Percentiles rank a stretch among this genome's conserved stretches.
These are phyloP conservation scores for Chalaropsis thielavioides DNA, from an alignment of 2,329 filamentous ascomycete species.

Conservation along the genomic window DNA sequence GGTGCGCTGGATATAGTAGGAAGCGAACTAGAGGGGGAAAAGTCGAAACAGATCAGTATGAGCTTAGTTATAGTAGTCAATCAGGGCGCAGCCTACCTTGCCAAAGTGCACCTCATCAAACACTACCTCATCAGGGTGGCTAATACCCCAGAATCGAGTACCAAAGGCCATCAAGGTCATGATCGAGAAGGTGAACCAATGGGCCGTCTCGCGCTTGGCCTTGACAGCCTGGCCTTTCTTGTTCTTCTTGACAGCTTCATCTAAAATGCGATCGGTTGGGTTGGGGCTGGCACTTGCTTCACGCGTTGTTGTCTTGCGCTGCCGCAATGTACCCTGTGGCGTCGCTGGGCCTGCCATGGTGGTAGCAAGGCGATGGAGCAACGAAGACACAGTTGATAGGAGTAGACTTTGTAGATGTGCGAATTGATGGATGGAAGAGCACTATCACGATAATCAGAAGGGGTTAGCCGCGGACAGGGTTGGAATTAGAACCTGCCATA, in stretches of 20 bases:
- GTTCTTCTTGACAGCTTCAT: slow-evolving; percentile 32
- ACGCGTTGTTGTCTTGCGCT: slow-evolving; percentile 35
- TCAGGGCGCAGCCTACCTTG: slow-evolving; percentile 51
- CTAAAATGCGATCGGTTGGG: slow-evolving; percentile 26
- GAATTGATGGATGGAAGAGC: neutral
- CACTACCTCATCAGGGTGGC: slow-evolving; percentile 88
- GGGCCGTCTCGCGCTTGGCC: slow-evolving; percentile 55
- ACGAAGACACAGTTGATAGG: neutral
- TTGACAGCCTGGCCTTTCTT: slow-evolving; percentile 22
- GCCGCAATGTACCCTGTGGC: slow-evolving; percentile 45
- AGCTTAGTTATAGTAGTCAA: neutral
- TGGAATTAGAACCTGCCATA: too few species aligned
- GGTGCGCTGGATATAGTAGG: slow-evolving; percentile 81
- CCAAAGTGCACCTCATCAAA: slow-evolving; percentile 99
- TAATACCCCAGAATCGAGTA: slow-evolving; percentile 92
- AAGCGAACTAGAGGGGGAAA: slow-evolving; percentile 43
- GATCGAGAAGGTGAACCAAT: slow-evolving; percentile 61
- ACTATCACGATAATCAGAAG: too few species aligned
- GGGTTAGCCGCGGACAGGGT: too few species aligned
- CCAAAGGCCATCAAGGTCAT: slow-evolving; percentile 75
- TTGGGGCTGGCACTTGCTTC: slow-evolving; percentile 31
- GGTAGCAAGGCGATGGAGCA: slow-evolving; percentile 14
- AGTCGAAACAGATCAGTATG: slow-evolving; percentile 11
- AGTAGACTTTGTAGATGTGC: neutral
- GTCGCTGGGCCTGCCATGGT: slow-evolving; percentile 36